phyloP scores from a whole-genome alignment of 1,139 yeast species.

The Kodamaea alishanica region DNA sequence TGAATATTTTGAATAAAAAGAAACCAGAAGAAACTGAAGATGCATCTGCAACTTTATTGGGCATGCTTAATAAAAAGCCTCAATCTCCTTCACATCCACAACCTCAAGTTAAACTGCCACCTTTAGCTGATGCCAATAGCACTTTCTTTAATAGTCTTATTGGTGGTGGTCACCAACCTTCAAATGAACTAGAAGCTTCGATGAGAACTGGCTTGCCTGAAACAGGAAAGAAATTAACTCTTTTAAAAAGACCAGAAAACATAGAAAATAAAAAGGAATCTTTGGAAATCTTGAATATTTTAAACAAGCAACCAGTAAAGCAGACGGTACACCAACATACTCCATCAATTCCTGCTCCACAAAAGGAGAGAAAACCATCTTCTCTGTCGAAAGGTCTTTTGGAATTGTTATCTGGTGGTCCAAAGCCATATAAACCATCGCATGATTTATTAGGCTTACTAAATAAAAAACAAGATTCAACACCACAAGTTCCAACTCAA shows the following conservation, averaged over 20 bases:
- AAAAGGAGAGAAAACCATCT: conserved; percentile 9
- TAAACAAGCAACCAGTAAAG: conserved; percentile 22
- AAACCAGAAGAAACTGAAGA: conserved; percentile 8
- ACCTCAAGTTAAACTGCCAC: not conserved
- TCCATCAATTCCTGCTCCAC: not conserved
- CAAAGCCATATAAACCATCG: conserved; percentile 1
- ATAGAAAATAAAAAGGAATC: conserved; percentile 7
- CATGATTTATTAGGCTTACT: conserved; percentile 6
- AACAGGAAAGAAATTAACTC: conserved; percentile 28
- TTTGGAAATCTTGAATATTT: conserved; percentile 45
- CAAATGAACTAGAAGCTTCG: conserved; percentile 30
- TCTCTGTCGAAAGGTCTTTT: conserved; percentile 13
- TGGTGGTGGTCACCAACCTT: conserved; percentile 17
- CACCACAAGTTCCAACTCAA: conserved; percentile 2
- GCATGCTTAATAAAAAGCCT: conserved; percentile 8
- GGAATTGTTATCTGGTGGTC: conserved; percentile 14
- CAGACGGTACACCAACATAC: no score
- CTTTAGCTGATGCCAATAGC: not conserved
- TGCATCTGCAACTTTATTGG: conserved; percentile 10
- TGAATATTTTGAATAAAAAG: conserved; percentile 6
- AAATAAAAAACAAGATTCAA: conserved; percentile 5
- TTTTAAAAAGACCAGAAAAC: conserved; percentile 27
- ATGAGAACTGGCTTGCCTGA: conserved; percentile 13
- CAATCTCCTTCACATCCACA: conserved; percentile 1
- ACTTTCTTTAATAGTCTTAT: conserved; percentile 1